Percentiles rank a stretch among this genome's conserved stretches.
These are phyloP conservation scores for Fraxinus angustifolia DNA, from an alignment of 305 asterid species.

Conservation along the genomic window DNA sequence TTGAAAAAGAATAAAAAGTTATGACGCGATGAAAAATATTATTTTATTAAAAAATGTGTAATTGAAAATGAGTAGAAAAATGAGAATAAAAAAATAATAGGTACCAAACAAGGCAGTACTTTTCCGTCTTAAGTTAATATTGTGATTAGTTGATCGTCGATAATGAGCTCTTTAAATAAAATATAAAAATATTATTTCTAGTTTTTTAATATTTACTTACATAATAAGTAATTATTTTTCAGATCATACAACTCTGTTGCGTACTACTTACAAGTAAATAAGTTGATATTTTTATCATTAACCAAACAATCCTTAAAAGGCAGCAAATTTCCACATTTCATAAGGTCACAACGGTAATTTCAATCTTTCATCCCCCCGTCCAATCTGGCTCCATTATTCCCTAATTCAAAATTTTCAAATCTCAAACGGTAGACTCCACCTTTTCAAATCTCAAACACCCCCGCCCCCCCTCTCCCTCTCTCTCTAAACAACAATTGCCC, in stretches of 20 bases:
- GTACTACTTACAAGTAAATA: not conserved
- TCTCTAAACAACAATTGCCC: not conserved
- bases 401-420: not conserved
- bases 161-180: not conserved
- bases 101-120: not conserved
- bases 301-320: not conserved
- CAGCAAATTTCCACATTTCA: not conserved
- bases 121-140: not conserved
- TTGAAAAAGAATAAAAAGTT: no score
- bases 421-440: not conserved
- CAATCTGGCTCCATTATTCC: not conserved
- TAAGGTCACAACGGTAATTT: not conserved
- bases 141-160: not conserved
- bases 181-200: not conserved
- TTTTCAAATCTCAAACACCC: not conserved
- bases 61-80: no score
- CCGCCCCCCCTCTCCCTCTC: not conserved
- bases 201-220: not conserved
- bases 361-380: conserved; percentile 9
- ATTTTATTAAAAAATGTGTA: no score
- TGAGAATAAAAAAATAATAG: no score
- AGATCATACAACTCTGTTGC: not conserved
- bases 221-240: not conserved
- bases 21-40: no score
- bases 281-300: not conserved